Evolutionary conservation across 2,329 filamentous ascomycete species (phyloP), one percentile per base, ranked within the genome.

Genomic region (Neofusicoccum sp.): DNA sequence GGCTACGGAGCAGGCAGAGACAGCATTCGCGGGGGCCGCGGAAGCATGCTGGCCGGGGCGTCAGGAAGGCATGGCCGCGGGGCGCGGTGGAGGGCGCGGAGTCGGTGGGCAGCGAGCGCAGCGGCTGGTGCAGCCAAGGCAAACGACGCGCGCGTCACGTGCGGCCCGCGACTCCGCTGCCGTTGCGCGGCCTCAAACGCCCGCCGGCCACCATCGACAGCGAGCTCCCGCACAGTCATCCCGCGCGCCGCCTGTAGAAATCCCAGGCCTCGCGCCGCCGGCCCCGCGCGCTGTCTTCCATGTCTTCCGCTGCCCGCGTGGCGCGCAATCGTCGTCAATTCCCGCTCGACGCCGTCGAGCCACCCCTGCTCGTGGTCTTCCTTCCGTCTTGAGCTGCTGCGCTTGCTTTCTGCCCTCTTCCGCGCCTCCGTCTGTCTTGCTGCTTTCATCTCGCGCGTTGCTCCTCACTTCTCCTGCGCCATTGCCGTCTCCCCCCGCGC

Each of bases 1-100:
- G 58, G 66, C 68, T 72, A 67, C 66, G 67, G 14, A 24, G 33
- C 44, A 33, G 36, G 16, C n/a, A 24, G 44, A 33, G 28, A 49
- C 44, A 51, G 34, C 47, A 60, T 60, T 56, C 51, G 51, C 49
- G 6, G 30, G 49, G 24, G 49, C 49, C 33, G 48, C 51, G 51
- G 51, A 56, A 41, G 51, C 56, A 49, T 56, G 41, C 51, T 56
- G 51, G 51, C 24, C 36, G 51, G 44, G 38, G 58, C 11, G 34
- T 60, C 58, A 60, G 12, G 58, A 44, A 14, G 58, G 44, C 51
- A 56, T 57, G 51, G 51, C 54, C 48, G 49, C 40, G 59, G 43
- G 20, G 33, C 16, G 56, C 7, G 20, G 36, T 30, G 40, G 57
- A 41, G 24, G 9, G 31, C 24, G 26, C 31, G 47, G 14, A n/a